phyloP scores from a whole-genome alignment of 2,329 filamentous ascomycete species.

The Colletotrichum agaves region DNA sequence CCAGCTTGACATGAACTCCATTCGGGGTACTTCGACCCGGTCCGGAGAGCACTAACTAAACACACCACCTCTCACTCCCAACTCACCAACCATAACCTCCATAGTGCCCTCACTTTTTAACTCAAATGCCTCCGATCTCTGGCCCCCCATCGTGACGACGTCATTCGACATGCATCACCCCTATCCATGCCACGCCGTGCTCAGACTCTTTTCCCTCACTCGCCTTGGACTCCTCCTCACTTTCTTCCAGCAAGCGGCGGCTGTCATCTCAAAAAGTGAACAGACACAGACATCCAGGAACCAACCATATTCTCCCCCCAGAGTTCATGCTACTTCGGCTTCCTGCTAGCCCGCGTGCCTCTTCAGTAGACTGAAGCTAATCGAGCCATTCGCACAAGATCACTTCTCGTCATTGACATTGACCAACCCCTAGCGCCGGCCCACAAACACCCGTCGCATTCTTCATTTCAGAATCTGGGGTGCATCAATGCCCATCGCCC shows the following conservation, averaged over 20 bases:
- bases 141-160: constrained; percentile 30
- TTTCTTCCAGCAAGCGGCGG: constrained; percentile 7
- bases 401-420: constrained; percentile 22
- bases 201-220: background rate
- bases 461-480: constrained; percentile 25
- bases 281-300: background rate
- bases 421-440: constrained; percentile 4
- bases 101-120: background rate
- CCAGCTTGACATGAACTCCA: background rate
- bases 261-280: constrained; percentile 24
- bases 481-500: background rate
- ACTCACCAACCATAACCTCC: background rate
- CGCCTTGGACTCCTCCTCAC: background rate
- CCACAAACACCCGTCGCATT: background rate
- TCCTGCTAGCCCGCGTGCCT: background rate
- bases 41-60: background rate
- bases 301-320: constrained; percentile 16
- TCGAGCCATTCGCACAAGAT: constrained; percentile 6
- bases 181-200: background rate
- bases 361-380: constrained; percentile 10
- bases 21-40: background rate
- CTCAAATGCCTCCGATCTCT: background rate
- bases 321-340: constrained; percentile 25
- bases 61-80: background rate
- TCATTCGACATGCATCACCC: constrained; percentile 34